Evolutionary conservation across 345 rosid species (phyloP).

Genomic region (Geranium rotundifolium): DNA sequence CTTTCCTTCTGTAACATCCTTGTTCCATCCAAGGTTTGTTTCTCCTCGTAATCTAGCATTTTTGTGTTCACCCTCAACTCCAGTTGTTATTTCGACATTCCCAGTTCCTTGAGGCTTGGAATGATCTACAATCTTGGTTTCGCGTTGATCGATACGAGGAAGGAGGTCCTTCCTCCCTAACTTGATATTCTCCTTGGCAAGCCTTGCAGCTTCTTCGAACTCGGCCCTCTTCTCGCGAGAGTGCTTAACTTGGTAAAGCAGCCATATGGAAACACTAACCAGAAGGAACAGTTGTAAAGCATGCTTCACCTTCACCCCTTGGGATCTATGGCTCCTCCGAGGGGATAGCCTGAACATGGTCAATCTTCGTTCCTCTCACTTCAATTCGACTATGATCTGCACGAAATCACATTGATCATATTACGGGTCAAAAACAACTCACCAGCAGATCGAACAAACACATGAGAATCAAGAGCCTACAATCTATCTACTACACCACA

Average conservation of each 20-base stretch:
- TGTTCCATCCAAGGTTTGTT: constrained; percentile 11
- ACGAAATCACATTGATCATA: background rate
- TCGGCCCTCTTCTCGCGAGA: constrained; percentile 34
- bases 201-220: constrained; percentile 20
- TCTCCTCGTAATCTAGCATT: constrained; percentile 20
- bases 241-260: constrained; percentile 71
- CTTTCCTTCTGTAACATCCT: constrained; percentile 10
- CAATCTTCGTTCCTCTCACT: constrained; percentile 5
- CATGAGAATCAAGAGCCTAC: too few species aligned
- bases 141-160: constrained; percentile 38
- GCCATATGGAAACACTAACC: constrained; percentile 66
- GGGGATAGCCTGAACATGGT: constrained; percentile 61
- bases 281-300: constrained; percentile 69
- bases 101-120: constrained; percentile 23
- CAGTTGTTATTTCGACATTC: too few species aligned
- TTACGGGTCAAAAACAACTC: too few species aligned
- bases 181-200: constrained; percentile 28
- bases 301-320: constrained; percentile 74
- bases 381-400: constrained; percentile 9
- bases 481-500: too few species aligned
- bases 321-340: constrained; percentile 56
- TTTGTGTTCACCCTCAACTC: constrained; percentile 2
- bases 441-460: too few species aligned
- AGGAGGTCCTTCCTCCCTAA: constrained; percentile 65
- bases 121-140: constrained; percentile 22